Evolutionary conservation across 768 basidiomycete species (phyloP).

Genomic region (Tephrocybe sp.): DNA sequence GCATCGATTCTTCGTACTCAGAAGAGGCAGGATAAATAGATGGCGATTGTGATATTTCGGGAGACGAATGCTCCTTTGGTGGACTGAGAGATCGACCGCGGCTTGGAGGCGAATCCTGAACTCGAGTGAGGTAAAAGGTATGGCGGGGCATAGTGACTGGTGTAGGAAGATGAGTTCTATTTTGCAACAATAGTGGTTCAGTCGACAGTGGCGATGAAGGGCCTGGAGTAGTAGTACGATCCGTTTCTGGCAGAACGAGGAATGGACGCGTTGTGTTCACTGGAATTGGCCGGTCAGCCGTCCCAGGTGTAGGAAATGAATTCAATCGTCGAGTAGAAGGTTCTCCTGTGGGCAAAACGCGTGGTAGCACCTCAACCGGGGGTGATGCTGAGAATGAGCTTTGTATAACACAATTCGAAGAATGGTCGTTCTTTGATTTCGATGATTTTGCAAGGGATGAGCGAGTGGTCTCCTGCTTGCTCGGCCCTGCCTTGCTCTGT

Average conservation of each 20-base stretch:
- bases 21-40: neutral
- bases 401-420: neutral
- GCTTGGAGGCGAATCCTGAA: neutral
- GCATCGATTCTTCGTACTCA: neutral
- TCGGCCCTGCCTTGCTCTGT: neutral
- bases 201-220: neutral
- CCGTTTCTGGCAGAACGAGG: slow-evolving; percentile 3
- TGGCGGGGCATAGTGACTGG: slow-evolving; percentile 11
- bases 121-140: neutral
- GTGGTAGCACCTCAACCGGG: slow-evolving; percentile 3
- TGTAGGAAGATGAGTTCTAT: neutral
- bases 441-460: neutral
- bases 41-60: neutral
- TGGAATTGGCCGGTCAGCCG: neutral
- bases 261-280: neutral
- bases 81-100: neutral
- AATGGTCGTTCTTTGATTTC: slow-evolving; percentile 1
- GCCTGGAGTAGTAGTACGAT: neutral
- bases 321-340: neutral
- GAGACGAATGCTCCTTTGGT: neutral
- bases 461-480: neutral
- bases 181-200: neutral
- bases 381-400: slow-evolving; percentile 1
- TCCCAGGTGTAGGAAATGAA: slow-evolving; percentile 2
- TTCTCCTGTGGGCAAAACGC: neutral